Conservation (phyloP, 148 eudicot species). For the Diospyros lotus region DNA sequence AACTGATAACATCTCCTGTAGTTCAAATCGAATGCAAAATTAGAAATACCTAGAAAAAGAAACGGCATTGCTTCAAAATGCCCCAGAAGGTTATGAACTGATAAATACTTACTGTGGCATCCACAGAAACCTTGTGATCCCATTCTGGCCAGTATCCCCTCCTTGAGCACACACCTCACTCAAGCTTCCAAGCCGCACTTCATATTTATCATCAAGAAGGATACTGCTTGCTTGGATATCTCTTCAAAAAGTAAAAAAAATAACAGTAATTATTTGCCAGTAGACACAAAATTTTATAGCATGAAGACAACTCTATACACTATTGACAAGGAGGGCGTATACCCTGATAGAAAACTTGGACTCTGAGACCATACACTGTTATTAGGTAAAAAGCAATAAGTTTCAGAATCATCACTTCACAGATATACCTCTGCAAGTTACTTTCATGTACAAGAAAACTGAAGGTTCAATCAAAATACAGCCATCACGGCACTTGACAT, state of each 20-base stretch:
- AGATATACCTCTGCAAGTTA: background rate
- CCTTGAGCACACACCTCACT: slow-evolving; percentile 29
- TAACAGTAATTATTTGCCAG: background rate
- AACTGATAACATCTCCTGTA: background rate
- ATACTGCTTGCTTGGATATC: slow-evolving; percentile 49
- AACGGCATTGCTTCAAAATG: background rate
- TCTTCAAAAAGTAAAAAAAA: slow-evolving; percentile 17
- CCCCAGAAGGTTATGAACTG: background rate
- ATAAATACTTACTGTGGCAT: slow-evolving; percentile 31
- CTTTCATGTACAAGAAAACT: background rate
- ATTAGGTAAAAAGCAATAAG: too few relatives aligned
- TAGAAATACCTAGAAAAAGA: background rate
- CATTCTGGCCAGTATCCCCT: slow-evolving; percentile 26
- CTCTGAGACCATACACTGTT: too few relatives aligned
- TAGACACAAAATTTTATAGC: background rate
- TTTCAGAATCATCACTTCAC: background rate
- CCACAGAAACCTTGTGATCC: slow-evolving; percentile 30
- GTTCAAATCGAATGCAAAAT: background rate
- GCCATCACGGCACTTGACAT: background rate
- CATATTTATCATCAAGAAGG: slow-evolving; percentile 49
- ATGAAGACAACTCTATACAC: background rate
- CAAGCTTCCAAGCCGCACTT: slow-evolving; percentile 43
- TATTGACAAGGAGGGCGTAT: background rate
- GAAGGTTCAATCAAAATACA: background rate
- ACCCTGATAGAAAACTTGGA: background rate